Evolutionary conservation across 495 filamentous ascomycete genomes (phyloP), one percentile per base, ranked within the genome.

Genomic region (Margaritispora aquatica): DNA sequence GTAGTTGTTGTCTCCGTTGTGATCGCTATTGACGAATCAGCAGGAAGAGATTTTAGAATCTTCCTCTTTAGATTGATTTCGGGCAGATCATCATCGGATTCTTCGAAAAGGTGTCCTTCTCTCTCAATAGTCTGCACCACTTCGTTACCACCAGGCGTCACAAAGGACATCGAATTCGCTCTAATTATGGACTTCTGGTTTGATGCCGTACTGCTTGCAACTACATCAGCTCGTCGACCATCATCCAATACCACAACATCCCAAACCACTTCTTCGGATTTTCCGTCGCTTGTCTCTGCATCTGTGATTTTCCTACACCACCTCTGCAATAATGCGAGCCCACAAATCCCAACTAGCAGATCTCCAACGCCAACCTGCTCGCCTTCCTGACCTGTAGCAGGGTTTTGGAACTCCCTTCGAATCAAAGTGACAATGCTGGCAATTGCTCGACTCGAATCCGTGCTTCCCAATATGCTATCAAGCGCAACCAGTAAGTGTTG

Each of bases 381-480:
- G n/a, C 80, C 79, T 59, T 78, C 75, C 7, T 72, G 64, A 5
- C 79, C 81, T 2, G 79, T 77, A 5, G 83, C 80, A 2, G 85
- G 80, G 53, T 84, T 84, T 27, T 84, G 75, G 51, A 91, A 87
- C 67, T 92, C 88, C 53, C 84, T 80, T 10, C 84, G 77, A 44
- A 91, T 84, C 24, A 92, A 74, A 1, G 84, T 84, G 57, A 90
- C 83, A 55, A 92, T 90, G 59, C 87, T 86, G 0, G 86, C 85
- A 66, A 91, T 88, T n/a, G 88, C 88, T 52, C 88, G 78, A 1
- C 87, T 90, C 2, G 87, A 88, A 67, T 92, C 88, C 4, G 88
- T 91, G 20, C 82, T 87, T 15, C 88, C 88, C 27, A 92, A 80
- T 56, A 89, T 85, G 20, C 86, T 82, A 70, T 92, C 87, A 26